Percentiles rank a stretch among this genome's conserved stretches.
Evolutionary conservation across 208 protist genomes (phyloP).

Genomic region (Leishmania gerbilli): DNA sequence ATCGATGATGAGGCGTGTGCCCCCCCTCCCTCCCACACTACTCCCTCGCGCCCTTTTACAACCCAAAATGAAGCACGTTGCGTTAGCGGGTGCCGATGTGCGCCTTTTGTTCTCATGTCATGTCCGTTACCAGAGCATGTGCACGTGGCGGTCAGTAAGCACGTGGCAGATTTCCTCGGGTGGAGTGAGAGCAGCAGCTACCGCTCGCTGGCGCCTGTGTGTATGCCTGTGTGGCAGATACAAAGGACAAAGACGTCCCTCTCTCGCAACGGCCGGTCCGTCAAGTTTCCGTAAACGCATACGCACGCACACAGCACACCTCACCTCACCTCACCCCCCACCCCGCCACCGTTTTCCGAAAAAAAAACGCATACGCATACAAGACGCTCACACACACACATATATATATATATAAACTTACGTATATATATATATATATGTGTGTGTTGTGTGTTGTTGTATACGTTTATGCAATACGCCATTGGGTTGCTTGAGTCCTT

Average conservation of each 20-base stretch:
- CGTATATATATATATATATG: not conserved
- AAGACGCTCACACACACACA: too few species aligned
- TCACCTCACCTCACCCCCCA: not conserved
- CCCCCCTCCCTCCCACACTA: not conserved
- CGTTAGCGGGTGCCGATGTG: not conserved
- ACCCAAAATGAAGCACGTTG: too few species aligned
- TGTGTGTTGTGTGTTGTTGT: not conserved
- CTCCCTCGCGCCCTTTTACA: too few species aligned
- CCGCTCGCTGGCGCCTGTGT: not conserved
- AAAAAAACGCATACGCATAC: not conserved
- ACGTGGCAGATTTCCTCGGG: not conserved
- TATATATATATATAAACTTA: not conserved
- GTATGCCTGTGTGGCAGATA: not conserved
- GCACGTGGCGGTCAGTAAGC: not conserved
- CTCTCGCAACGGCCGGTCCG: not conserved
- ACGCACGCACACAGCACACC: not conserved
- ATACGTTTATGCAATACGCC: not conserved
- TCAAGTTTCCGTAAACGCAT: not conserved
- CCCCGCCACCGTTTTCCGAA: not conserved
- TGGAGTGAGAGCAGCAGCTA: not conserved
- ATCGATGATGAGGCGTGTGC: not conserved
- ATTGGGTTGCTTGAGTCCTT: not conserved
- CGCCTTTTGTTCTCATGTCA: not conserved
- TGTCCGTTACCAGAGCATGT: conserved; percentile 7
- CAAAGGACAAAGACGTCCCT: not conserved